A percentile compares a stretch with the other conserved stretches of the same genome.
Evolutionary conservation across 73 alveolate species (phyloP).

Genomic region (Durusdinium trenchii): DNA sequence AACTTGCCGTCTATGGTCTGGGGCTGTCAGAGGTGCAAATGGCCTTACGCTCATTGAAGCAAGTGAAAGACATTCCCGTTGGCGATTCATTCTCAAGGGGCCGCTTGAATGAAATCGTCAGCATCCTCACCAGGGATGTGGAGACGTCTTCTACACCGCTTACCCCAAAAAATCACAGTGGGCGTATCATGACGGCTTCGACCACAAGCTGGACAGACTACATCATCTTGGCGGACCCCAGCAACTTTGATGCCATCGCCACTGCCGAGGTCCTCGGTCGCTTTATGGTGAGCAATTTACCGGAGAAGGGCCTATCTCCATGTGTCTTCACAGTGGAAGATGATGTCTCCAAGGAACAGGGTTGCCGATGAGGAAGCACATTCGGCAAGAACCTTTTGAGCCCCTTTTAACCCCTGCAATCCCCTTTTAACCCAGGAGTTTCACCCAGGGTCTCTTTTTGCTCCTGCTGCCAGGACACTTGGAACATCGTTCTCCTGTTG

Average conservation of each 20-base stretch:
- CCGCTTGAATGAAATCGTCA: no score
- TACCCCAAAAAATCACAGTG: not conserved
- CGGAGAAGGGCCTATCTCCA: constrained; percentile 28
- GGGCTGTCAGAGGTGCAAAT: not conserved
- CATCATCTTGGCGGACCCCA: constrained; percentile 33
- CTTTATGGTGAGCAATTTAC: not conserved
- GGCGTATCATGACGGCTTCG: not conserved
- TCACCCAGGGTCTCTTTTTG: not conserved
- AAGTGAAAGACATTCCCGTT: not conserved
- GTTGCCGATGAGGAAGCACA: no score
- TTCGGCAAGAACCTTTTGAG: not conserved
- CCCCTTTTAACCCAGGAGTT: no score
- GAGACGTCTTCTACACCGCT: no score
- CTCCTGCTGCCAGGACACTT: not conserved
- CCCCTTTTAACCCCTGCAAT: not conserved
- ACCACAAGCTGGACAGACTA: constrained; percentile 1
- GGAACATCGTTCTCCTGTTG: not conserved
- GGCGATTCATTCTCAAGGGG: not conserved
- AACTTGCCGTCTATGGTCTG: not conserved
- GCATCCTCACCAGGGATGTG: no score
- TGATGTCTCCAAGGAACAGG: not conserved
- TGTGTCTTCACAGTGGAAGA: not conserved
- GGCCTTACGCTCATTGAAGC: not conserved
- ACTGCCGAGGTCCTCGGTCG: constrained; percentile 20
- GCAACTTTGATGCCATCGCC: constrained; percentile 21